Evolutionary conservation across 345 rosid species (phyloP), one percentile per base, ranked within the genome.

Genomic region (Lepidium aucheri): DNA sequence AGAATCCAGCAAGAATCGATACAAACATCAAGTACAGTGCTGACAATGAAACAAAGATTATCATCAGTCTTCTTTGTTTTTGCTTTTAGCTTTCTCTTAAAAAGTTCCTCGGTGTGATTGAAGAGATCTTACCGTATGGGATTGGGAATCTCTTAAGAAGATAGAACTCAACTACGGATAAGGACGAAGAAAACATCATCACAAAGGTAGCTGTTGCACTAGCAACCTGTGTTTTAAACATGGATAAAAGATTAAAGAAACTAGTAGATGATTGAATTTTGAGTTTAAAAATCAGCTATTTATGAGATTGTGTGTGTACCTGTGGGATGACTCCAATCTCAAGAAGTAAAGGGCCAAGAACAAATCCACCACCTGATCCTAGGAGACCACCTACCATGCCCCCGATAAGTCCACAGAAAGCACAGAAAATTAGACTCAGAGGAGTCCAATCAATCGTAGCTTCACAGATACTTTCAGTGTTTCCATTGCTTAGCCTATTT

Each of bases 141-240:
- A 94, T 88, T 4, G 99, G 99, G 69, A 94, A 94, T 63, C 99
- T 81, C 68, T 90, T 83, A 40, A 94, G 97, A 59, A 94, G 78
- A 69, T 90, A 94, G 40, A 94, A 94, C 80, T 94, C 99, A 17
- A 88, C 92, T 18, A 94, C 99, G 1, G 99, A 94, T 68, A 94
- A 78, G 33, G 99, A 90, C 16, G 99, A 90, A 7, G 99, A 94
- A 75, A 85, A 94, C 92, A 90, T 84, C 99, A 94, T 94, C 63
- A 94, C 97, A 61, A 94, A 94, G 2, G 99, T 94, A 2, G 97
- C 94, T 49, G 99, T 94, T 5, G 97, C 99, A 39, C 99, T 94
- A 18, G 99, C 95, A 16, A 90, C 99, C 97, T 91, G 78, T 51
- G 15, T 9, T 40, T 64, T 7, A 15, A 8, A 24, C 17, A 24